phyloP scores from a whole-genome alignment of 1,139 yeast genomes.

The Sugiyamaella paludigena region DNA sequence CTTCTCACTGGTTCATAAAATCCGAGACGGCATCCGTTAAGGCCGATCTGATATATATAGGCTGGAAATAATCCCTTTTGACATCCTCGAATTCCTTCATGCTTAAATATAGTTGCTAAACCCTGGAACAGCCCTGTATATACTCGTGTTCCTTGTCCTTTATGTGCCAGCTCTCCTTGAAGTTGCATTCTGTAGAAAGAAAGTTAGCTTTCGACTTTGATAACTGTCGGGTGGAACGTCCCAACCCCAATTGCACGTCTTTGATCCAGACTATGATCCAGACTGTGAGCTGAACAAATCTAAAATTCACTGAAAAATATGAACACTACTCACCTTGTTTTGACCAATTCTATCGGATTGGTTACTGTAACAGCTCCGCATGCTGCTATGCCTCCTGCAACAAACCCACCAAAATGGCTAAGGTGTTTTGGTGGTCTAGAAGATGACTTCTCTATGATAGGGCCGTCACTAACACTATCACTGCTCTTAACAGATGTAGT shows the following conservation, averaged over 20 bases:
- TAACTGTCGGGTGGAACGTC: too few species aligned
- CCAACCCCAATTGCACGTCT: too few species aligned
- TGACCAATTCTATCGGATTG: constrained; percentile 90
- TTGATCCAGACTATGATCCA: too few species aligned
- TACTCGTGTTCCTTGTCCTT: constrained; percentile 49
- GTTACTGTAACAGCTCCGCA: constrained; percentile 98
- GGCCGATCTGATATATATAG: constrained; percentile 80
- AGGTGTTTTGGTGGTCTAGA: constrained; percentile 21
- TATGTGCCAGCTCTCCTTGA: constrained; percentile 80
- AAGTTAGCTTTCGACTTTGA: neutral
- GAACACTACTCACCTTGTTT: constrained; percentile 47
- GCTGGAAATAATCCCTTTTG: constrained; percentile 71
- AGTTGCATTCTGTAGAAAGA: constrained; percentile 70
- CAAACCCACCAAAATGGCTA: constrained; percentile 63
- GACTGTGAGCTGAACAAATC: too few species aligned
- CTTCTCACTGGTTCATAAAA: constrained; percentile 85
- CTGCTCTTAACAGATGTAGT: too few species aligned
- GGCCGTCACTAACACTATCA: too few species aligned
- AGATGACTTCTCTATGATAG: too few species aligned
- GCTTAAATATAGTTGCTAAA: constrained; percentile 62
- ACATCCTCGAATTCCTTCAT: constrained; percentile 83
- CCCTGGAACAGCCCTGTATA: constrained; percentile 90
- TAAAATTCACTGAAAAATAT: too few species aligned
- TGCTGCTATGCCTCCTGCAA: constrained; percentile 94
- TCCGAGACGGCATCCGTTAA: constrained; percentile 93